phyloP scores from a whole-genome alignment of 1,284 basidiomycete species.

The Malassezia globosa region DNA sequence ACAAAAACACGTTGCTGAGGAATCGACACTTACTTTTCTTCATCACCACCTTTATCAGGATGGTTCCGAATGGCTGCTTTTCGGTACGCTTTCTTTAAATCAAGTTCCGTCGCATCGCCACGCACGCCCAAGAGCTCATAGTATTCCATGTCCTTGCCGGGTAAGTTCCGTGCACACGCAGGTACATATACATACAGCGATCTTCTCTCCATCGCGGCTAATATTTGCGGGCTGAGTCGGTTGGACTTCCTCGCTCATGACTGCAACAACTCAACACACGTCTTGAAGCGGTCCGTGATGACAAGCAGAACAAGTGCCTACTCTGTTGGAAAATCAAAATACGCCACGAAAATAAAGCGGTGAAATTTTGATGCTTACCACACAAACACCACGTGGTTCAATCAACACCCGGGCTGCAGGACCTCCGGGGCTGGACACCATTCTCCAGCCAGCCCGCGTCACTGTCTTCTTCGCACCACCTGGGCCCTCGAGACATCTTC shows the following conservation, averaged over 20 bases:
- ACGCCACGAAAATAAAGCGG: too few relatives aligned
- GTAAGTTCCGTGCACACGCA: background rate
- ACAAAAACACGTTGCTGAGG: background rate
- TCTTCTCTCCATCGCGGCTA: conserved; percentile 39
- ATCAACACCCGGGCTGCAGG: too few relatives aligned
- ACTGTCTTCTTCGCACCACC: background rate
- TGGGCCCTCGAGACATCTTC: background rate
- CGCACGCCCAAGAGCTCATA: conserved; percentile 46
- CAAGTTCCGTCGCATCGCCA: conserved; percentile 53
- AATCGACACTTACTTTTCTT: conserved; percentile 23
- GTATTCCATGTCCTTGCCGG: conserved; percentile 41
- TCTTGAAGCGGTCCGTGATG: too few relatives aligned
- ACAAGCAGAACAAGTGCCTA: too few relatives aligned
- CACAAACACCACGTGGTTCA: too few relatives aligned
- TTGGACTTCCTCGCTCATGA: conserved; percentile 11
- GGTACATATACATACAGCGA: conserved; percentile 18
- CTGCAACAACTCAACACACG: background rate
- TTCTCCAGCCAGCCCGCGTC: too few relatives aligned
- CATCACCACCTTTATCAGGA: conserved; percentile 47
- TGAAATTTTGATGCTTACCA: too few relatives aligned
- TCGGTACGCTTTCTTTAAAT: conserved; percentile 88
- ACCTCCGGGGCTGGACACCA: too few relatives aligned
- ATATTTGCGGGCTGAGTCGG: conserved; percentile 27
- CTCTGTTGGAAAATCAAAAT: too few relatives aligned
- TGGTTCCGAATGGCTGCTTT: conserved; percentile 84